Evolutionary conservation across 345 rosid genomes (phyloP).

Genomic region (Draba incana): DNA sequence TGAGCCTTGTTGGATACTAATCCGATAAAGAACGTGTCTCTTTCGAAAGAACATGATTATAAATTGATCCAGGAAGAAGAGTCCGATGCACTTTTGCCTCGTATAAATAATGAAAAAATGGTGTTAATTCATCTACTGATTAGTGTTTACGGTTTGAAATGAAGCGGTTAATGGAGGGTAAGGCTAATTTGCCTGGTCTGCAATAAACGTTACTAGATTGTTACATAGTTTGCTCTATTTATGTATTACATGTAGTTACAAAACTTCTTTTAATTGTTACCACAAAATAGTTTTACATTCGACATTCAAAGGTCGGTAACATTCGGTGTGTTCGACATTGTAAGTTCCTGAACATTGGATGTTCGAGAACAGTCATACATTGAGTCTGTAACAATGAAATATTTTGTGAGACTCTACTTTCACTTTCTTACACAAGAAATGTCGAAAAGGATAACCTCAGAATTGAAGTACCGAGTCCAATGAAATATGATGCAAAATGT

Average conservation of each 20-base stretch:
- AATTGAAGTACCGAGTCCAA: too few relatives aligned
- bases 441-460: too few relatives aligned
- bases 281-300: not conserved
- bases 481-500: too few relatives aligned
- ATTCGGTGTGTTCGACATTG: not conserved
- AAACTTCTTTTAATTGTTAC: not conserved
- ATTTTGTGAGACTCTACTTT: too few relatives aligned
- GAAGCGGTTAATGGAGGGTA: constrained; percentile 4
- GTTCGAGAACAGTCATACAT: too few relatives aligned
- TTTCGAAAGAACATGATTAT: not conserved
- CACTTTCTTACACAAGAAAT: too few relatives aligned
- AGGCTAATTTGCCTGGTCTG: constrained; percentile 2
- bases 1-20: constrained; percentile 20
- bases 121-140: constrained; percentile 10
- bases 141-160: constrained; percentile 5
- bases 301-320: not conserved
- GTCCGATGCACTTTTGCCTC: constrained; percentile 1
- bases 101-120: not conserved
- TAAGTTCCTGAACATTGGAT: not conserved
- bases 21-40: not conserved
- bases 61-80: not conserved
- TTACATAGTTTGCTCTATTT: not conserved
- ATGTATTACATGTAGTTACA: constrained; percentile 15
- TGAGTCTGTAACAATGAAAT: too few relatives aligned
- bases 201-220: constrained; percentile 9